These are phyloP conservation scores for Lichtheimia corymbifera DNA, from an alignment of 371 early-diverging fungal genomes.

Conservation along the genomic window DNA sequence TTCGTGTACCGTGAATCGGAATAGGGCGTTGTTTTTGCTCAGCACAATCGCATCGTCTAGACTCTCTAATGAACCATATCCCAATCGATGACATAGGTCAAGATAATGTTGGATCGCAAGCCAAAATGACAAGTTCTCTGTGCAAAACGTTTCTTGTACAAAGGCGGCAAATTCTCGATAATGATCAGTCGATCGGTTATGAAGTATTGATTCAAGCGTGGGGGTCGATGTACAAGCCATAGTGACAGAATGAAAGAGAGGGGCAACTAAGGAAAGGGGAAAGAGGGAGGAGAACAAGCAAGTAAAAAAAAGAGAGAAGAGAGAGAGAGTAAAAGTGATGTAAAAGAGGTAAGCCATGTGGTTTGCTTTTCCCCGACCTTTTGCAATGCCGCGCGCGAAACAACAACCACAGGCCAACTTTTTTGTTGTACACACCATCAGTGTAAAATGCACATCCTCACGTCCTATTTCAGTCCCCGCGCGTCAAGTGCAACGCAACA, in stretches of 20 bases:
- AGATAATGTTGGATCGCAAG: slow-evolving; percentile 39
- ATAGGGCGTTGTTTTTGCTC: background rate
- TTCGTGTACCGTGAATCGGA: no score
- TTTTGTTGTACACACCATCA: background rate
- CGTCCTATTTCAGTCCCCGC: no score
- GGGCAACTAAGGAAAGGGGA: slow-evolving; percentile 11
- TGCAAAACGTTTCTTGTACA: slow-evolving; percentile 40
- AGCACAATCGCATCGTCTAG: background rate
- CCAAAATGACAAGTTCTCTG: slow-evolving; percentile 50
- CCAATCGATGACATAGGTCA: slow-evolving; percentile 9
- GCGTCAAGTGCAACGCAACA: background rate
- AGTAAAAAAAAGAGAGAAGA: slow-evolving; percentile 7
- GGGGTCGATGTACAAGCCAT: slow-evolving; percentile 2
- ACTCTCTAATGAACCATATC: background rate
- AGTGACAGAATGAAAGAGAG: slow-evolving; percentile 9
- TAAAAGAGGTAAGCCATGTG: slow-evolving; percentile 19
- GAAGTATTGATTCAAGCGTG: slow-evolving; percentile 36
- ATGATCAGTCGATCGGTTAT: slow-evolving; percentile 23
- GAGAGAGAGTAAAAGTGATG: slow-evolving; percentile 4
- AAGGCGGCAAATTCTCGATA: slow-evolving; percentile 40
- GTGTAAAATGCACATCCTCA: no score
- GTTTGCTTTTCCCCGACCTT: background rate
- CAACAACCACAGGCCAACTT: background rate
- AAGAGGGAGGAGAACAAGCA: slow-evolving; percentile 15
- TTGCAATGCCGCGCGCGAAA: no score